Conservation (phyloP, 306 rosid species). For the Malus sylvestris region DNA sequence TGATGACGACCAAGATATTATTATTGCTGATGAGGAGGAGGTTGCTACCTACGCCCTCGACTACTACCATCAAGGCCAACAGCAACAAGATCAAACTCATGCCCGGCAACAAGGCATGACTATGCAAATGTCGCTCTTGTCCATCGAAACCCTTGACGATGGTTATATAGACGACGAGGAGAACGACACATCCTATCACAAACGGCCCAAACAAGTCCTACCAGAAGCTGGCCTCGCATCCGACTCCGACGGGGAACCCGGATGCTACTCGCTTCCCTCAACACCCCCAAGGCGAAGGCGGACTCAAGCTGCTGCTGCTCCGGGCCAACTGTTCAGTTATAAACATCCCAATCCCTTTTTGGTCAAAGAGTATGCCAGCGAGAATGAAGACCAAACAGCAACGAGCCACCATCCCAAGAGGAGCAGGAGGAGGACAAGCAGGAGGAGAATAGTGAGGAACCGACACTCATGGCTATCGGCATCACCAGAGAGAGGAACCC, state of each 20-base stretch:
- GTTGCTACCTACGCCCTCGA: not conserved
- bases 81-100: not conserved
- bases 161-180: constrained; percentile 43
- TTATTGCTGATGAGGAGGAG: constrained; percentile 5
- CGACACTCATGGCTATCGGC: not conserved
- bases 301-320: not conserved
- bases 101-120: constrained; percentile 14
- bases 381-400: constrained; percentile 34
- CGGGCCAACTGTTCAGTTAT: not conserved
- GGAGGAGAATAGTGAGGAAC: constrained; percentile 11
- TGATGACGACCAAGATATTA: constrained; percentile 17
- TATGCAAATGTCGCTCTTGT: constrained; percentile 36
- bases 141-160: constrained; percentile 51
- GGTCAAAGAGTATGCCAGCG: constrained; percentile 52
- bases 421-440: constrained; percentile 28
- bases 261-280: constrained; percentile 49
- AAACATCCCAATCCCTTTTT: not conserved
- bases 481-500: not conserved
- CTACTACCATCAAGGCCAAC: not conserved
- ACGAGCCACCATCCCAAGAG: constrained; percentile 9
- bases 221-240: constrained; percentile 14
- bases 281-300: constrained; percentile 39
- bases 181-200: not conserved
- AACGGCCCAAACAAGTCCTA: constrained; percentile 9
- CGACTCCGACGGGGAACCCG: constrained; percentile 50